Base-by-base conservation (phyloP, 768 basidiomycete genomes). In the Amanita molliuscula region DNA sequence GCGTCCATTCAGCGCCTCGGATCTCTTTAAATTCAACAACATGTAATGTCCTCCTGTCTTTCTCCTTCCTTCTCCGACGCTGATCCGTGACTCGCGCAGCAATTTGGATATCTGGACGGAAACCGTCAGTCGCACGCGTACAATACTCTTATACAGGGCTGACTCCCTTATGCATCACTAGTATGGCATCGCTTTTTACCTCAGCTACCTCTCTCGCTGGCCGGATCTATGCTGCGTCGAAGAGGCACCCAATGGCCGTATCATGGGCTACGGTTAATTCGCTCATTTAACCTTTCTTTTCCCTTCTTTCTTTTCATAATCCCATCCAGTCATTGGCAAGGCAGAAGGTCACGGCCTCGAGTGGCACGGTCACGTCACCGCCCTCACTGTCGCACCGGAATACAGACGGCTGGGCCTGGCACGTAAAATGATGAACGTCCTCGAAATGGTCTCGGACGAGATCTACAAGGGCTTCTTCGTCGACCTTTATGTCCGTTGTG, bases 91-190 rank as follows among this genome's bases (percentile, higher is more conserved):
- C n/a, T 41, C 18, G 18, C 20, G 42, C 65, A 92, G 90, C 53
- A 98, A 99, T 67, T 69, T 95, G 60, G 95, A 98, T 65, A 72
- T 93, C 40, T 97, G 91, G 91, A 97, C 96, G 40, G 95, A 98
- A 68, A 98, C 96, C 18, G 94, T 92, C 58, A 60, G 82, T 68
- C 28, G 18, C 16, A 23, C 38, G 28, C 36, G 3, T 18, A 13
- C 25, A 20, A 16, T 9, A 26, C 10, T 4, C 25, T 16, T 34
- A 13, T 42, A 29, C n/a, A 33, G 21, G 50, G 26, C n/a, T 29
- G 18, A 37, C 40, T 11, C 25, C 18, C 42, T 18, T 15, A 11
- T 31, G 20, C 9, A 2, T 10, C 15, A 26, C 15, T 54, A 94
- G 88, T 97, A 93, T 65, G 83, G 84, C 43, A 84, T 90, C 58